Percentiles rank a stretch among this genome's conserved stretches.
phyloP scores from a whole-genome alignment of 78 protist species.

The Dictyostelium capitatum region DNA sequence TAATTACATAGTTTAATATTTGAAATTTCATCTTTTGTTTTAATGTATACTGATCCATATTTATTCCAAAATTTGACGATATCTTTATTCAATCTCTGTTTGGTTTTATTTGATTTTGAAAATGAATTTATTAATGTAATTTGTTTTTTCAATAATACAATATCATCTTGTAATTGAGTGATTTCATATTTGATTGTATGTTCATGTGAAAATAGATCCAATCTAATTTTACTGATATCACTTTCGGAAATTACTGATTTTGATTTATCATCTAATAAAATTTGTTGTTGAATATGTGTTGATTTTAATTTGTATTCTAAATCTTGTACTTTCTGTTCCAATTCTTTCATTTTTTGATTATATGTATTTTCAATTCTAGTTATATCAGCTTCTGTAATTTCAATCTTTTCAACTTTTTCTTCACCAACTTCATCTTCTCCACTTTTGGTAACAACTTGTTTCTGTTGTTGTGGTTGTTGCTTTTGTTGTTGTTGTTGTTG shows the following conservation, averaged over 20 bases:
- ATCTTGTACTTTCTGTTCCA: slow-evolving; percentile 2
- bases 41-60: not conserved
- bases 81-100: not conserved
- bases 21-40: not conserved
- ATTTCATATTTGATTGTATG: slow-evolving; percentile 3
- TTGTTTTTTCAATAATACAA: not conserved
- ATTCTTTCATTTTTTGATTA: slow-evolving; percentile 1
- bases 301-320: not conserved
- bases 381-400: not conserved
- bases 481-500: not conserved
- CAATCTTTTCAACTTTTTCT: not conserved
- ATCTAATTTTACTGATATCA: not conserved
- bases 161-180: not conserved
- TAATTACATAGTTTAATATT: not conserved
- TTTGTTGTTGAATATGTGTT: not conserved
- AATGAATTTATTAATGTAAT: not conserved
- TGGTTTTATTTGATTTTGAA: not conserved
- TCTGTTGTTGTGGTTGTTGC: not conserved
- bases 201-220: slow-evolving; percentile 5
- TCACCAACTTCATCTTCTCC: not conserved
- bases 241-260: not conserved
- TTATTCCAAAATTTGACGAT: not conserved
- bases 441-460: not conserved
- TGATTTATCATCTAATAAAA: not conserved
- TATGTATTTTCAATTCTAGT: not conserved